Percentiles rank a stretch among this genome's conserved stretches.
These are phyloP conservation scores for Crithidia expoeki DNA, from an alignment of 208 protist species.

Conservation along the genomic window DNA sequence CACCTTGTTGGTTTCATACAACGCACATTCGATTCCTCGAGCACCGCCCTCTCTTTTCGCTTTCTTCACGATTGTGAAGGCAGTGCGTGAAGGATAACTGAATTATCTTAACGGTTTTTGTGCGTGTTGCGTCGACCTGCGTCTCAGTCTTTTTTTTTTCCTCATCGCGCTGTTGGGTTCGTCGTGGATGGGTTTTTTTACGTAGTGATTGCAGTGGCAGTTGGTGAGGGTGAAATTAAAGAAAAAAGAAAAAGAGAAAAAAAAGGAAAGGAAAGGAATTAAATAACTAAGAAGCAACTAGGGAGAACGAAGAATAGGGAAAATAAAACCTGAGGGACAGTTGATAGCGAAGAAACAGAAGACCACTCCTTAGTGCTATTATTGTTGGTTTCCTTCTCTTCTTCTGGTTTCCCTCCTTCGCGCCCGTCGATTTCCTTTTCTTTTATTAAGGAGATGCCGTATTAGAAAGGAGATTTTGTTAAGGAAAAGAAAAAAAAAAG, in stretches of 20 bases:
- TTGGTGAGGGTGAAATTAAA: neutral
- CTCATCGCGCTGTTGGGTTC: neutral
- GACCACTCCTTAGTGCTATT: neutral
- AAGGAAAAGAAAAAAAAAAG: slow-evolving; percentile 14
- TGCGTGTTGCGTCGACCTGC: neutral
- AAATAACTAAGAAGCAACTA: slow-evolving; percentile 10
- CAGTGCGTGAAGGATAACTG: too few species aligned
- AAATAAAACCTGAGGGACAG: neutral
- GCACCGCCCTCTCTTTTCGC: neutral
- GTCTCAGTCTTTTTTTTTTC: slow-evolving; percentile 32
- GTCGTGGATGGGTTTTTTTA: slow-evolving; percentile 7
- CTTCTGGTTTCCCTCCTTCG: neutral
- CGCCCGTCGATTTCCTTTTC: neutral
- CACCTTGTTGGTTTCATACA: neutral
- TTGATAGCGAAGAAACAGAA: neutral
- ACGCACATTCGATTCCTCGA: neutral
- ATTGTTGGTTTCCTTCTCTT: slow-evolving; percentile 4
- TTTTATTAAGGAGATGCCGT: neutral
- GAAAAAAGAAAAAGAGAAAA: neutral
- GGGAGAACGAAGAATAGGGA: neutral
- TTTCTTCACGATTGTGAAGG: neutral
- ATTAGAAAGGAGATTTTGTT: neutral
- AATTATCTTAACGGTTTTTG: too few species aligned
- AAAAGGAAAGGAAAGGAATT: neutral
- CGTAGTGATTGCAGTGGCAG: neutral